These are phyloP conservation scores for Phytophthora ohioensis DNA, from an alignment of 352 stramenopile species.

Conservation along the genomic window DNA sequence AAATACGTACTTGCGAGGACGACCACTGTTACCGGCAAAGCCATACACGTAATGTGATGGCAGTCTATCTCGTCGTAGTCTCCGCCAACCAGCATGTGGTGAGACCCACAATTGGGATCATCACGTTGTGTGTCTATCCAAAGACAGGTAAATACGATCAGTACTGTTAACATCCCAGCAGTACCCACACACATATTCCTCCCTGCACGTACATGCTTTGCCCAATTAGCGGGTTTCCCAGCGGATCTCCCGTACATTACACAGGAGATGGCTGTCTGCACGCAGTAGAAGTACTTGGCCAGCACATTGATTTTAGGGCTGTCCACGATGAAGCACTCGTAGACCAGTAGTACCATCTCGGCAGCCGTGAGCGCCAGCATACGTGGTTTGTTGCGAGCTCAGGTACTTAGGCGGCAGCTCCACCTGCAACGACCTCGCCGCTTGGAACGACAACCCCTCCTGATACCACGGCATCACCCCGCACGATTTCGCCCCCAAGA, in stretches of 20 bases:
- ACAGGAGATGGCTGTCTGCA: slow-evolving; percentile 76
- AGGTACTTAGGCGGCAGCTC: slow-evolving; percentile 54
- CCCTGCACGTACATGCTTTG: slow-evolving; percentile 36
- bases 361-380: slow-evolving; percentile 66
- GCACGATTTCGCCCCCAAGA: no score
- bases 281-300: slow-evolving; percentile 74
- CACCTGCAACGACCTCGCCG: no score
- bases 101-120: slow-evolving; percentile 58
- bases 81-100: slow-evolving; percentile 58
- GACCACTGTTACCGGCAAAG: slow-evolving; percentile 66
- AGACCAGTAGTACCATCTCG: slow-evolving; percentile 73
- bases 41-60: slow-evolving; percentile 72
- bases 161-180: no score
- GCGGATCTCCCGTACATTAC: slow-evolving; percentile 74
- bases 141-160: slow-evolving; percentile 4
- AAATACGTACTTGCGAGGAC: slow-evolving; percentile 60
- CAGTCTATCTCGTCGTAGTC: slow-evolving; percentile 69
- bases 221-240: slow-evolving; percentile 63
- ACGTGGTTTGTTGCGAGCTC: slow-evolving; percentile 58
- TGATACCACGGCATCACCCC: no score
- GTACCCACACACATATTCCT: background rate
- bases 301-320: slow-evolving; percentile 68
- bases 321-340: slow-evolving; percentile 70
- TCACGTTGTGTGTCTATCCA: slow-evolving; percentile 54
- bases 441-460: no score